Percentiles rank a stretch among this genome's conserved stretches.
phyloP scores from a whole-genome alignment of 805 yeast species.

The Blastobotrys mokoenaii region DNA sequence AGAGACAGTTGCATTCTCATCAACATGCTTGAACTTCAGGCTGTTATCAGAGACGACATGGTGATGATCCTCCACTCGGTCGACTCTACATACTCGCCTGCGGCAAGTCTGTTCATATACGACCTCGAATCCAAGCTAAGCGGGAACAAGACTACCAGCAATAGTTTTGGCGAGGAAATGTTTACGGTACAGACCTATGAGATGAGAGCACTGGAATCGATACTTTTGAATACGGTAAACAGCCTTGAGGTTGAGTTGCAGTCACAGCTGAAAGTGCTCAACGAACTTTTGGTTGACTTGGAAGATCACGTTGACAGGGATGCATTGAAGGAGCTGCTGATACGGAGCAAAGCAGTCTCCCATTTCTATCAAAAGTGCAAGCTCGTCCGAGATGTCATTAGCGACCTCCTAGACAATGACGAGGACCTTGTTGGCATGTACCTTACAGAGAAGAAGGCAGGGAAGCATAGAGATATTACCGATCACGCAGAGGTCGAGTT shows the following conservation, averaged over 20 bases:
- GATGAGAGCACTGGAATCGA: slow-evolving; percentile 74
- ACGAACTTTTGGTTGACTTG: slow-evolving; percentile 54
- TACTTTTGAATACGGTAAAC: slow-evolving; percentile 72
- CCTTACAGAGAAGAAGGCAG: slow-evolving; percentile 39
- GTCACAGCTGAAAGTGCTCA: slow-evolving; percentile 49
- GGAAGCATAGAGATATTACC: slow-evolving; percentile 32
- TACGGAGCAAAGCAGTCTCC: slow-evolving; percentile 61
- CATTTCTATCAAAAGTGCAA: slow-evolving; percentile 67
- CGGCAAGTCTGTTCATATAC: slow-evolving; percentile 70
- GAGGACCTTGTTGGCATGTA: slow-evolving; percentile 80
- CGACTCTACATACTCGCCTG: slow-evolving; percentile 43
- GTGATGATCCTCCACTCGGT: slow-evolving; percentile 60
- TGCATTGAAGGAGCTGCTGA: slow-evolving; percentile 61
- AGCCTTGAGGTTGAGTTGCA: slow-evolving; percentile 69
- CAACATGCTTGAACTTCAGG: slow-evolving; percentile 55
- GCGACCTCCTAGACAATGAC: slow-evolving; percentile 77
- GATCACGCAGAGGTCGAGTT: slow-evolving; percentile 67
- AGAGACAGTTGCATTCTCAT: slow-evolving; percentile 50
- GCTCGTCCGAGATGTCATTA: slow-evolving; percentile 72
- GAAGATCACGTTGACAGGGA: slow-evolving; percentile 77
- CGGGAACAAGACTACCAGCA: slow-evolving; percentile 41
- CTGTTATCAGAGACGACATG: slow-evolving; percentile 45
- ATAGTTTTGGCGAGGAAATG: slow-evolving; percentile 32
- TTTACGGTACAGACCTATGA: slow-evolving; percentile 49
- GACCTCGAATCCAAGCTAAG: slow-evolving; percentile 67